phyloP scores from a whole-genome alignment of 148 eudicot genomes.

The Rhododendron vialii region DNA sequence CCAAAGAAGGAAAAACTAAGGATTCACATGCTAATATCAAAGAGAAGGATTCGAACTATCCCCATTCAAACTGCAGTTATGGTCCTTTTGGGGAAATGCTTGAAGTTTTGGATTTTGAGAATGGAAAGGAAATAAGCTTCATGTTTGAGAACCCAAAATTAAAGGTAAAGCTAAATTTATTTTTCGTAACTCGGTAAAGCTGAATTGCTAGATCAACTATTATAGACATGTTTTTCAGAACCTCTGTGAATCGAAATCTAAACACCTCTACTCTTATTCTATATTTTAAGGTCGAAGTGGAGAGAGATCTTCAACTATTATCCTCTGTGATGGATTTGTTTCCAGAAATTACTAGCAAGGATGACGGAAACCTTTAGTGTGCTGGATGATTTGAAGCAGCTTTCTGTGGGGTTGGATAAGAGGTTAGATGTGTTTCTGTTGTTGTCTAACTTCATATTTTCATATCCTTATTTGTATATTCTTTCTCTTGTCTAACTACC shows the following conservation, averaged over 20 bases:
- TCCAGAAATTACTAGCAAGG: background rate
- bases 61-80: background rate
- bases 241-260: background rate
- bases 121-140: background rate
- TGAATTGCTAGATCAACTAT: background rate
- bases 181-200: too few relatives aligned
- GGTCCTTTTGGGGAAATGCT: slow-evolving; percentile 10
- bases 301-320: background rate
- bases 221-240: background rate
- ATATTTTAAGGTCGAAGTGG: slow-evolving; percentile 9
- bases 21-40: background rate
- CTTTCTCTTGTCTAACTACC: background rate
- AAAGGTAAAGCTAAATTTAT: background rate
- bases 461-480: background rate
- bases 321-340: background rate
- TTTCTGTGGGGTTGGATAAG: slow-evolving; percentile 6
- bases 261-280: background rate
- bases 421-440: slow-evolving; percentile 2
- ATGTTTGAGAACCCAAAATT: background rate
- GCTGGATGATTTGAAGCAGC: slow-evolving; percentile 11
- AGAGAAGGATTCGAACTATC: background rate
- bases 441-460: background rate
- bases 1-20: background rate
- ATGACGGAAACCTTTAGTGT: background rate
- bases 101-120: background rate